Percentiles rank a stretch among this genome's conserved stretches.
phyloP scores from a whole-genome alignment of 108 stramenopile genomes.

The Phaeodactylum tricornutum region DNA sequence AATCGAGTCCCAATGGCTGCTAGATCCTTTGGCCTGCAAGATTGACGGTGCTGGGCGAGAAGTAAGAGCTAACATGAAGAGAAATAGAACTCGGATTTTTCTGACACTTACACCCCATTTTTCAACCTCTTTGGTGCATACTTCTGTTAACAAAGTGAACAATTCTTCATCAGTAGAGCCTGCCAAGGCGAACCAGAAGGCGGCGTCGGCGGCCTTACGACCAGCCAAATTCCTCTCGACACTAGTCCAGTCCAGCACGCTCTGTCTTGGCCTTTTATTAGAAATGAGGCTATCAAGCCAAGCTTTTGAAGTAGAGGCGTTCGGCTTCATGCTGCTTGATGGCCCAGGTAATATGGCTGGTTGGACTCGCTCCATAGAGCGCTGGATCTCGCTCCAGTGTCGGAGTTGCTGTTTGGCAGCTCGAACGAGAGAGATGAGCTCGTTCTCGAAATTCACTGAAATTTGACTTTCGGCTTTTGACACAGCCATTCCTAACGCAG shows the following conservation, averaged over 20 bases:
- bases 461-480: constrained; percentile 9
- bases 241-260: constrained; percentile 1
- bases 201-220: constrained; percentile 72
- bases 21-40: constrained; percentile 55
- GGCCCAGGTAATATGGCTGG: background rate
- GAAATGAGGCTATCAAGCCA: background rate
- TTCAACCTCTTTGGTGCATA: constrained; percentile 39
- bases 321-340: background rate
- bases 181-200: constrained; percentile 70
- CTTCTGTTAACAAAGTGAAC: constrained; percentile 30
- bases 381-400: background rate
- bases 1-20: constrained; percentile 52
- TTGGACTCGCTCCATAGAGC: background rate
- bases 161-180: constrained; percentile 25
- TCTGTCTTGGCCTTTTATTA: background rate
- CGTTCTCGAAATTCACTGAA: background rate
- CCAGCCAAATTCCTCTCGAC: constrained; percentile 37
- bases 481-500: background rate
- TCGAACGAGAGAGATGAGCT: background rate
- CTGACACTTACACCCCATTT: constrained; percentile 46
- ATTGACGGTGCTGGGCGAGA: constrained; percentile 12
- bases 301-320: background rate
- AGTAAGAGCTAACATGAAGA: no score
- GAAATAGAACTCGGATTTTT: no score
- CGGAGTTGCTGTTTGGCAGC: background rate